Percentiles rank a stretch among this genome's conserved stretches.
phyloP scores from a whole-genome alignment of 176 grass and related monocot genomes.

The Triticum urartu region DNA sequence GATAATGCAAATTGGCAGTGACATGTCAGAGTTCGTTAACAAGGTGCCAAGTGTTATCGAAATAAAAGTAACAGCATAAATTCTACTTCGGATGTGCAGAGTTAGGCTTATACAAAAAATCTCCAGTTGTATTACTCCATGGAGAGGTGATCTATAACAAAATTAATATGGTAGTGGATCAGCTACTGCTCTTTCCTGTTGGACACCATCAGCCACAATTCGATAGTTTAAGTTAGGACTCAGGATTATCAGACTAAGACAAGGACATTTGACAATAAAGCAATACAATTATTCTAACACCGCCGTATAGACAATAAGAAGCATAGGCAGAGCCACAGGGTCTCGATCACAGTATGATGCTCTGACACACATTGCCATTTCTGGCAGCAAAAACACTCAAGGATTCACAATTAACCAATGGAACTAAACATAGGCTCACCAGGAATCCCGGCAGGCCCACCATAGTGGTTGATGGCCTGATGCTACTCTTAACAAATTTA shows the following conservation, averaged over 20 bases:
- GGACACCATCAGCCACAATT: background rate
- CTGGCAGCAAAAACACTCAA: background rate
- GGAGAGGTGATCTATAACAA: background rate
- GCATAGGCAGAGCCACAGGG: background rate
- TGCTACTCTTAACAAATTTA: slow-evolving; percentile 70
- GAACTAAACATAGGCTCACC: slow-evolving; percentile 33
- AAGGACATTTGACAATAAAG: background rate
- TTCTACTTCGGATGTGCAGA: background rate
- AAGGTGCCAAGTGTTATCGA: background rate
- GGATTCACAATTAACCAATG: background rate
- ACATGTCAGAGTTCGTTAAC: background rate
- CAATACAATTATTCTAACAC: background rate
- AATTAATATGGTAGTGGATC: background rate
- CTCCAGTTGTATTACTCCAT: background rate
- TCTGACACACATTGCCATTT: background rate
- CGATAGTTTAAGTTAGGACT: background rate
- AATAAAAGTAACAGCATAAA: background rate
- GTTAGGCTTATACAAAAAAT: background rate
- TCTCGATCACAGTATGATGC: background rate
- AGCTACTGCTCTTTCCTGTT: background rate
- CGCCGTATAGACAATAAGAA: background rate
- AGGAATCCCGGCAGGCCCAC: slow-evolving; percentile 60
- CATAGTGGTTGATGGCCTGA: slow-evolving; percentile 81
- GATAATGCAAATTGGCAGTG: slow-evolving; percentile 21
- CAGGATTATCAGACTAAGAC: background rate